Base-by-base conservation (phyloP, 352 stramenopile genomes). In the Pythium sp. region DNA sequence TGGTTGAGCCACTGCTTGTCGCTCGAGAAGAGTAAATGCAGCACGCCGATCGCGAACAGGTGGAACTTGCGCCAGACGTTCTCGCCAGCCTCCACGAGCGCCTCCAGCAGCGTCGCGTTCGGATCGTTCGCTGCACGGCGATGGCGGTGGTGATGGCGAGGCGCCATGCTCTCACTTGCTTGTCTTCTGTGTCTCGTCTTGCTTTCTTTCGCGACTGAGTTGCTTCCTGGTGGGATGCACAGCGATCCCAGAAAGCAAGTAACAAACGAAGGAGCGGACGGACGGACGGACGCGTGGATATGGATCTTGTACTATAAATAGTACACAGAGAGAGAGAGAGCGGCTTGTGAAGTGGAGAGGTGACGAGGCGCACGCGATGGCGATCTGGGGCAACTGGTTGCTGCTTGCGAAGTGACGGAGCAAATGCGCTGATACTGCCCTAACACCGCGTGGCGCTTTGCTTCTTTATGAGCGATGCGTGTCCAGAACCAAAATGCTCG, bases 1-100 rank as follows among this genome's bases (percentile, higher is more conserved):
- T 55, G 36, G 9, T n/a, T 15, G 2, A 78, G 69, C 75, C 82
- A 86, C 9, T 76, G 75, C 56, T 86, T 77, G 75, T 93, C 86
- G 57, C 76, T 90, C 9, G 86, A 93, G 72, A 93, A 92, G 34
- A 92, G 71, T 32, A 93, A 67, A 56, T 93, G 86, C 22, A 92
- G 72, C 24, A 85, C 38, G 5, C 78, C 86, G 15, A 93, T 30
- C 5, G 72, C 59, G 58, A 90, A 87, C 15, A 93, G 79, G 70
- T 89, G 78, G 22, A 87, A 22, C 72, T 93, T 93, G 75, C 81
- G 81, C 68, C 69, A 78, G 12, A 91, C 72, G 57, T 86, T 77
- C 53, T 82, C 70, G 1, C 72, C 28, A 7, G 80, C 81, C 24
- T 82, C 69, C 53, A 77, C 32, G 11, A 68, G 54, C 67, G 60